phyloP scores from a whole-genome alignment of 176 grass and related monocot species.

The Bromus sterilis region DNA sequence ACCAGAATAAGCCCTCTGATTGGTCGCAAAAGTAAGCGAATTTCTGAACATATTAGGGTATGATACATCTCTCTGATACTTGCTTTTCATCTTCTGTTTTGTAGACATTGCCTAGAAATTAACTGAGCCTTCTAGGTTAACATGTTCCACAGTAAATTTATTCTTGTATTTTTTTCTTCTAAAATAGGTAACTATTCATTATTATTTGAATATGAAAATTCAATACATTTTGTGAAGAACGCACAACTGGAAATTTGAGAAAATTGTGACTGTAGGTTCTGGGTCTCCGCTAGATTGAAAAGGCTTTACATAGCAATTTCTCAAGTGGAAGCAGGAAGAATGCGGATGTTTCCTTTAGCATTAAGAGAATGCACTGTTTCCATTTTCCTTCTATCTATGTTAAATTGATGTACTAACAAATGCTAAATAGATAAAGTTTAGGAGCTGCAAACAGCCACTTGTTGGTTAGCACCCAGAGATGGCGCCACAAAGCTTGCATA shows the following conservation, averaged over 20 bases:
- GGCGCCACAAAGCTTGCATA: not conserved
- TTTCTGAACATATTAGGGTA: not conserved
- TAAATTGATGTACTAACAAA: not conserved
- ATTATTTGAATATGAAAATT: not conserved
- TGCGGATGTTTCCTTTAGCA: not conserved
- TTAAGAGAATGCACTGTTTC: not conserved
- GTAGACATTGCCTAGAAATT: not conserved
- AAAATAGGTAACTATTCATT: not conserved
- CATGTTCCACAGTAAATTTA: not conserved
- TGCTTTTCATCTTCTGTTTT: not conserved
- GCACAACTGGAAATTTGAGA: not conserved
- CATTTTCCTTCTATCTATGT: not conserved
- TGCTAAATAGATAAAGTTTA: not conserved
- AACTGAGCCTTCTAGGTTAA: not conserved
- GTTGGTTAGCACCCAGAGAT: not conserved
- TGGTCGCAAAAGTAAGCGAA: not conserved
- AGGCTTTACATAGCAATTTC: not conserved
- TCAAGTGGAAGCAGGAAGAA: not conserved
- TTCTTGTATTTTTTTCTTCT: not conserved
- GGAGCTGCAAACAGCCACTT: conserved; percentile 21
- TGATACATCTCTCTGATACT: not conserved
- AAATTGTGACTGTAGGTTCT: not conserved
- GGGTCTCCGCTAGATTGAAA: not conserved
- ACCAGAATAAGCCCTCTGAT: not conserved
- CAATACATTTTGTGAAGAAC: not conserved